Base-by-base conservation (phyloP, 345 rosid species). In the Camelina laxa region DNA sequence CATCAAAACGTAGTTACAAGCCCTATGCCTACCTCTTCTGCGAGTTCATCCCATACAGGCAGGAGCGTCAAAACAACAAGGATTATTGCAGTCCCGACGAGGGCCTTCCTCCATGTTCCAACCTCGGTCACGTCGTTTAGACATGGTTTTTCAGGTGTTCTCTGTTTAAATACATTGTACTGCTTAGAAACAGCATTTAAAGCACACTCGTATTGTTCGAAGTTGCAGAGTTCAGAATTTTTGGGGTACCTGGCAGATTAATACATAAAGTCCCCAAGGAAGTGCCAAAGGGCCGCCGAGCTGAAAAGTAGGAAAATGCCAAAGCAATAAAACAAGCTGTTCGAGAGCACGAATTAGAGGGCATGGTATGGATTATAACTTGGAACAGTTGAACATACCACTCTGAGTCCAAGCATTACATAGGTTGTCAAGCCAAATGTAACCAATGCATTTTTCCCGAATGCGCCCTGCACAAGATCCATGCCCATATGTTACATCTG, bases 21-120 rank as follows among this genome's bases (percentile, higher is more conserved):
- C 69, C 96, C 98, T 75, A 94, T 91, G 35, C 98, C 97, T 31
- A 94, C 74, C 80, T 94, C 98, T 83, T 88, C 98, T 9, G 98
- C 96, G 21, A 94, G 97, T 73, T 91, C 95, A 57, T 94, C 97
- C 88, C 95, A 87, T 49, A 94, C 84, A 0, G 98, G 98, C 54
- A 94, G 84, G 19, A 94, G 92, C 1, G 93, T 94, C 79, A 91
- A 75, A 45, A 86, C 68, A 17, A 88, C 96, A 35, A 90, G 82
- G 38, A 87, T 57, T 39, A 86, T 75, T 3, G 95, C 88, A 11
- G 76, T 72, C 1, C 61, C 70, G 1, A 94, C 98, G 15, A 78
- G 77, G 3, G 83, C 83, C 74, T 91, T 88, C 81, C 97, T 86
- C 97, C 91, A 94, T n/a, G 88, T 87, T 62, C 98, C 98, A 7